Conservation (phyloP, 495 filamentous ascomycete genomes). For the Trichoderma virens region DNA sequence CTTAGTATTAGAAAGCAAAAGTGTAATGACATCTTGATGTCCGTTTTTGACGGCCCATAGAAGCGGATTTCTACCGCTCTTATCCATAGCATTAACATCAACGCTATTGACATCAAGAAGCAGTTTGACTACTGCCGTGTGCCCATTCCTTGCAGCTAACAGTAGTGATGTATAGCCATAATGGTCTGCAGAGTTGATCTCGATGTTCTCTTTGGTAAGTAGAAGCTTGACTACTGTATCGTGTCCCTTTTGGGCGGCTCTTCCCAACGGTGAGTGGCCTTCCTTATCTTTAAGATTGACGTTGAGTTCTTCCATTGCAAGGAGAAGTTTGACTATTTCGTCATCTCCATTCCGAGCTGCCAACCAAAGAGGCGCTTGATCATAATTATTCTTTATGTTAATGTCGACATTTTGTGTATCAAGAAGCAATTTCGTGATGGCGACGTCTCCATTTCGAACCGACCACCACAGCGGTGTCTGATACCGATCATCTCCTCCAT, state of each 20-base stretch:
- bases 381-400: no score
- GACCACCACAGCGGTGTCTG: slow-evolving; percentile 7
- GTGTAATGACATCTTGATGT: background rate
- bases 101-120: slow-evolving; percentile 6
- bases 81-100: slow-evolving; percentile 20
- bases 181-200: background rate
- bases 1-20: background rate
- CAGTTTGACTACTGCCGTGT: slow-evolving; percentile 9
- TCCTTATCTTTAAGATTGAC: background rate
- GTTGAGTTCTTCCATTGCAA: background rate
- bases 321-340: no score
- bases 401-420: no score
- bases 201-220: background rate
- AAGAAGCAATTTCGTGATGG: no score
- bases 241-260: background rate
- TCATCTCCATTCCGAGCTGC: no score
- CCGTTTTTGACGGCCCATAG: slow-evolving; percentile 1
- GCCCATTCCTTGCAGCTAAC: slow-evolving; percentile 4
- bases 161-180: slow-evolving; percentile 6
- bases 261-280: background rate
- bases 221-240: slow-evolving; percentile 7
- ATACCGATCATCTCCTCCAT: background rate
- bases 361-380: no score
- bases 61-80: slow-evolving; percentile 19
- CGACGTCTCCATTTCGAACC: background rate